These are phyloP conservation scores for Myxozyma udenii DNA, from an alignment of 805 yeast genomes.

Conservation along the genomic window DNA sequence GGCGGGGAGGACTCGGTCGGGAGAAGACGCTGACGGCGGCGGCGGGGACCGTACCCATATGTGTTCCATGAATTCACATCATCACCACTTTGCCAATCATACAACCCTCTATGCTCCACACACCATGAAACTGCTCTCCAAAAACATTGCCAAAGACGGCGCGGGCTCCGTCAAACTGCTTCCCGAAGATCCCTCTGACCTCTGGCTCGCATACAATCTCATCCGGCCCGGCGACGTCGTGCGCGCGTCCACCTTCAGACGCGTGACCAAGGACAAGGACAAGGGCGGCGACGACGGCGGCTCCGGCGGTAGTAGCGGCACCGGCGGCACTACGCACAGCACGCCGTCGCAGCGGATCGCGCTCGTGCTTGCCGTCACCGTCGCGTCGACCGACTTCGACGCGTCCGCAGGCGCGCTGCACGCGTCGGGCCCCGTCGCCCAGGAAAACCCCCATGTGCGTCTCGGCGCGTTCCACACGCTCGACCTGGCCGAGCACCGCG, in stretches of 20 bases:
- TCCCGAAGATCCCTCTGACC: conserved; percentile 87
- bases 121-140: conserved; percentile 55
- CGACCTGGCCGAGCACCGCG: conserved; percentile 66
- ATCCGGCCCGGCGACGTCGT: conserved; percentile 74
- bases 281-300: conserved; percentile 8
- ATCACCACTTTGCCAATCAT: too few relatives aligned
- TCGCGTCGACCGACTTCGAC: conserved; percentile 73
- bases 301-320: conserved; percentile 30
- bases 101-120: too few relatives aligned
- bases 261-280: conserved; percentile 45
- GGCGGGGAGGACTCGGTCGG: too few relatives aligned
- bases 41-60: too few relatives aligned
- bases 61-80: too few relatives aligned
- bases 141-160: conserved; percentile 53
- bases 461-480: conserved; percentile 85
- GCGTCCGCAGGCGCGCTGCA: conserved; percentile 75
- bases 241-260: conserved; percentile 64
- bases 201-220: conserved; percentile 83
- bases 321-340: too few relatives aligned
- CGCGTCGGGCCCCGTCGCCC: conserved; percentile 69
- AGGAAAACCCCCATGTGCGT: conserved; percentile 71
- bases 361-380: conserved; percentile 56
- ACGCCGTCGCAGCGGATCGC: conserved; percentile 51
- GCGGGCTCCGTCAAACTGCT: conserved; percentile 63
- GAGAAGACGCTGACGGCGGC: too few relatives aligned